Conservation (phyloP, 2,329 filamentous ascomycete species). For the Aureobasidium sp. region DNA sequence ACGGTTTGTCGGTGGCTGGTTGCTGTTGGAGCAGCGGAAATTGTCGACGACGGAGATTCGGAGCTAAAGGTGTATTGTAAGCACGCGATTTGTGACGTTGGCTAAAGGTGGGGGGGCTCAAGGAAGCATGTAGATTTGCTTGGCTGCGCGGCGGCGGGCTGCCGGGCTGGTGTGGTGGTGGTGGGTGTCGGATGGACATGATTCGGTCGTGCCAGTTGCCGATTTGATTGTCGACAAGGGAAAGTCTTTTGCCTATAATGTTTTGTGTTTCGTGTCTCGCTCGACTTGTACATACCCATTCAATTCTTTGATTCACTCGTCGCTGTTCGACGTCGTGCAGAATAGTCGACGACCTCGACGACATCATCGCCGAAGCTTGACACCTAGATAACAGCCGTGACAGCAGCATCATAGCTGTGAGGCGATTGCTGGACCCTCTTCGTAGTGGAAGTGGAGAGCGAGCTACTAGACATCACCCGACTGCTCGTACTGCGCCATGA, state of each 20-base stretch:
- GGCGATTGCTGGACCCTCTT: neutral
- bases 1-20: neutral
- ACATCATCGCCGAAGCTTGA: neutral
- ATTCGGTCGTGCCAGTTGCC: neutral
- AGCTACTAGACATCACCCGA: neutral
- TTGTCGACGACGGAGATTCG: neutral
- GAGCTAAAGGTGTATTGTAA: neutral
- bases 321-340: neutral
- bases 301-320: neutral
- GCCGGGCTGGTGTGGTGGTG: neutral
- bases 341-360: neutral
- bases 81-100: neutral
- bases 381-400: neutral
- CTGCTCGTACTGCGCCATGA: slow-evolving; percentile 26
- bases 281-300: neutral
- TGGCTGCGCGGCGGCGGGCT: neutral
- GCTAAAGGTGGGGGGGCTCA: neutral
- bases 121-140: neutral
- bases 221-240: neutral
- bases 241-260: neutral
- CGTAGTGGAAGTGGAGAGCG: neutral
- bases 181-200: neutral
- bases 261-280: neutral
- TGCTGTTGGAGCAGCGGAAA: neutral
- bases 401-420: neutral